These are phyloP conservation scores for Colletotrichum neosansevieriae DNA, from an alignment of 2,329 filamentous ascomycete species.

Conservation along the genomic window DNA sequence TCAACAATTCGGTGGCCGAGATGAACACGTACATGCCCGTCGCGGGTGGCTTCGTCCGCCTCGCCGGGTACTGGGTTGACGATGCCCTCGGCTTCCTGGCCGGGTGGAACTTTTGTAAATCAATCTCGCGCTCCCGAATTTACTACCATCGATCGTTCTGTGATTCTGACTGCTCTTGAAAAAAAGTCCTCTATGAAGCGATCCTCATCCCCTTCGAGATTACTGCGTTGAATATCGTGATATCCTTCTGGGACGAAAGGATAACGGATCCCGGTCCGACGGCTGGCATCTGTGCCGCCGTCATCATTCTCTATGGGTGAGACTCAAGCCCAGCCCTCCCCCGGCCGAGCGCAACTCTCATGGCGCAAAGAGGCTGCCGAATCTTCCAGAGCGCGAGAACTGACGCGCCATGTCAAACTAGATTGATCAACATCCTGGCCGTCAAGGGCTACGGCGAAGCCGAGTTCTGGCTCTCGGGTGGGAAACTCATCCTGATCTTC, in stretches of 20 bases:
- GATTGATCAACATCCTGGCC: constrained; percentile 40
- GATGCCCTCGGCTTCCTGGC: constrained; percentile 66
- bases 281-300: constrained; percentile 42
- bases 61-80: constrained; percentile 58
- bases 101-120: constrained; percentile 67
- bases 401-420: background rate
- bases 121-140: no score
- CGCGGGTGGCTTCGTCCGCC: constrained; percentile 33
- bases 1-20: constrained; percentile 54
- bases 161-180: no score
- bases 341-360: no score
- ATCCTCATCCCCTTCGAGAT: constrained; percentile 55
- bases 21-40: constrained; percentile 50
- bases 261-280: constrained; percentile 38
- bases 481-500: constrained; percentile 66
- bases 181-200: constrained; percentile 58
- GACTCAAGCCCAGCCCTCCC: background rate
- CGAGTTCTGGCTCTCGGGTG: constrained; percentile 68
- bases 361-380: no score
- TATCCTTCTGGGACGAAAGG: constrained; percentile 43
- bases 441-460: constrained; percentile 63
- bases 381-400: no score
- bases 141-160: no score
- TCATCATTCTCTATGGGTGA: constrained; percentile 40
- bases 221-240: constrained; percentile 41